These are phyloP conservation scores for Filobasidium floriforme DNA, from an alignment of 768 basidiomycete genomes.

Conservation along the genomic window DNA sequence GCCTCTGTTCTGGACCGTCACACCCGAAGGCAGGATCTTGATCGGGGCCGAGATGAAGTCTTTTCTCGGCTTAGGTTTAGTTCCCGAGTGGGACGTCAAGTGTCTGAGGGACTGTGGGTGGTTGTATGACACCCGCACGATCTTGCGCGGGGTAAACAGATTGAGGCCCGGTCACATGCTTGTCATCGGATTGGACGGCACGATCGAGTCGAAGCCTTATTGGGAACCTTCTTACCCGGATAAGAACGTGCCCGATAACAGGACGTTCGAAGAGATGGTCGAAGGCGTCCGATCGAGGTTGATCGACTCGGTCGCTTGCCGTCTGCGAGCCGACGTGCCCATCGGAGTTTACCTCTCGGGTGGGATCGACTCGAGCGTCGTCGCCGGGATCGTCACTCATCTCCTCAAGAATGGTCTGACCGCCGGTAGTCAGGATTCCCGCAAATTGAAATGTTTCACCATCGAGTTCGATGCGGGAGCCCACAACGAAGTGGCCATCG, in stretches of 20 bases:
- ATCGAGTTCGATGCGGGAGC: slow-evolving; percentile 31
- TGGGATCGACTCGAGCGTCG: slow-evolving; percentile 34
- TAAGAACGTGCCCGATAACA: slow-evolving; percentile 23
- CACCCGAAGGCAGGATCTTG: slow-evolving; percentile 21
- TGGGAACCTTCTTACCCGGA: slow-evolving; percentile 31
- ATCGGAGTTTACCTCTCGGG: slow-evolving; percentile 39
- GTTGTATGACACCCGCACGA: slow-evolving; percentile 33
- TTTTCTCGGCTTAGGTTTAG: slow-evolving; percentile 33
- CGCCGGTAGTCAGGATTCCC: slow-evolving; percentile 27
- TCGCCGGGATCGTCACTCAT: slow-evolving; percentile 36
- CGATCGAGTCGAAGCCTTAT: slow-evolving; percentile 27
- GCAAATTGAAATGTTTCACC: slow-evolving; percentile 30
- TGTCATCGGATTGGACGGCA: slow-evolving; percentile 23
- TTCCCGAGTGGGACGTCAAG: slow-evolving; percentile 38
- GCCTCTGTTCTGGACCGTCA: slow-evolving; percentile 32
- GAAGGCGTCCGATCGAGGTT: slow-evolving; percentile 25
- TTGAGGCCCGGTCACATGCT: slow-evolving; percentile 37
- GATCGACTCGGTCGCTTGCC: slow-evolving; percentile 30
- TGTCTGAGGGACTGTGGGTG: slow-evolving; percentile 29
- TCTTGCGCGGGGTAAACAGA: slow-evolving; percentile 34
- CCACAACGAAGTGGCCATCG: slow-evolving; percentile 29
- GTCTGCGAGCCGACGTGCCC: slow-evolving; percentile 38
- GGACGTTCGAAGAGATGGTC: slow-evolving; percentile 37
- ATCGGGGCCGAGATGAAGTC: slow-evolving; percentile 39
- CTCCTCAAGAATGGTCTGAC: slow-evolving; percentile 25